phyloP scores from a whole-genome alignment of 1,284 basidiomycete species.

The Irpex lacteus region DNA sequence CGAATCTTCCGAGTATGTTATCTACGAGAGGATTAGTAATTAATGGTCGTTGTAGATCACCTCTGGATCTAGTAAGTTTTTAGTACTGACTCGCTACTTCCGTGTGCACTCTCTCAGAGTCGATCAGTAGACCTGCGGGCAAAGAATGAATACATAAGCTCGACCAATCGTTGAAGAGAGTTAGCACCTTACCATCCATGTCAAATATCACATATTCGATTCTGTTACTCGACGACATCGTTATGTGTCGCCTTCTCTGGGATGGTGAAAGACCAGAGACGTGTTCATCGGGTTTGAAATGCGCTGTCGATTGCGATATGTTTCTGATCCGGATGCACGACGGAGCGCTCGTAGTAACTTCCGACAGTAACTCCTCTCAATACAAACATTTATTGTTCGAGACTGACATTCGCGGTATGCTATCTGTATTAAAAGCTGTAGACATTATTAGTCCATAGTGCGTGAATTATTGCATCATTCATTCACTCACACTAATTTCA shows the following conservation, averaged over 20 bases:
- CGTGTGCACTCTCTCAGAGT: slow-evolving; percentile 73
- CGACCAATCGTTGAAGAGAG: too few species aligned
- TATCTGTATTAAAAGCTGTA: too few species aligned
- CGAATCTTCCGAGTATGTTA: slow-evolving; percentile 63
- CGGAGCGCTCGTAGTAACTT: too few species aligned
- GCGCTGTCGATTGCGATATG: too few species aligned
- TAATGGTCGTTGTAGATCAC: neutral
- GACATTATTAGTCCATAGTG: too few species aligned
- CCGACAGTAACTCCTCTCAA: too few species aligned
- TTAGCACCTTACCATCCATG: slow-evolving; percentile 62
- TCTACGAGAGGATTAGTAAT: slow-evolving; percentile 36
- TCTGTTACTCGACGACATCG: slow-evolving; percentile 2
- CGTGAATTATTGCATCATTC: too few species aligned
- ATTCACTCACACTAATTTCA: neutral
- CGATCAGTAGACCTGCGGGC: slow-evolving; percentile 51
- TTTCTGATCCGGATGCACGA: too few species aligned
- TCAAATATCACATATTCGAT: slow-evolving; percentile 79
- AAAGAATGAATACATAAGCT: too few species aligned
- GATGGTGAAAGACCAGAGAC: neutral
- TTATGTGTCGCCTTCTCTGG: neutral
- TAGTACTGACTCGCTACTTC: slow-evolving; percentile 61
- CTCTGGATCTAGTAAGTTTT: neutral
- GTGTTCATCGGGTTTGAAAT: too few species aligned
- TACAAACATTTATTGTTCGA: too few species aligned
- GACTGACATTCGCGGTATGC: too few species aligned